Conservation (phyloP, 768 basidiomycete genomes). For the Boletus eberwhitei region DNA sequence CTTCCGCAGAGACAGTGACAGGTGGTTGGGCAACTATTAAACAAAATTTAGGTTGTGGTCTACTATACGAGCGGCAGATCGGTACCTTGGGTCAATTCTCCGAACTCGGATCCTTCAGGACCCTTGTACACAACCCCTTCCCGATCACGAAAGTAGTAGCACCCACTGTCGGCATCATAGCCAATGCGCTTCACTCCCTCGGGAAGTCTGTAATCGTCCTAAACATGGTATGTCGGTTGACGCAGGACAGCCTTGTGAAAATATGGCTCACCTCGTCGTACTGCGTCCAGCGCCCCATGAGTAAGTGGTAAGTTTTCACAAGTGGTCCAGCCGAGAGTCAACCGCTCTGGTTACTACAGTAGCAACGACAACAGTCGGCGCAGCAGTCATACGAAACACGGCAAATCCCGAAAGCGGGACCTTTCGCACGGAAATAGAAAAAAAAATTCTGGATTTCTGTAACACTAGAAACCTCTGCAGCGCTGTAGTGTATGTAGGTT, state of each 20-base stretch:
- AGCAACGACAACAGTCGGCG: slow-evolving; percentile 2
- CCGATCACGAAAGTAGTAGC: slow-evolving; percentile 60
- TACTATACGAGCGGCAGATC: not conserved
- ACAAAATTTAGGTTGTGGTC: not conserved
- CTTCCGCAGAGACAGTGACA: slow-evolving; percentile 22
- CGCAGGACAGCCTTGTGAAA: not conserved
- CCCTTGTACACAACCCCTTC: slow-evolving; percentile 56
- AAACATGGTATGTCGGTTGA: slow-evolving; percentile 1
- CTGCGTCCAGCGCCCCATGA: slow-evolving; percentile 39
- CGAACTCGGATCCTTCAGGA: slow-evolving; percentile 59
- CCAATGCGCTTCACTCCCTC: slow-evolving; percentile 62
- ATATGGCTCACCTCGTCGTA: slow-evolving; percentile 29
- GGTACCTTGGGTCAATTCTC: slow-evolving; percentile 45
- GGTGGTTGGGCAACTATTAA: slow-evolving; percentile 32
- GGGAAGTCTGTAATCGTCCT: slow-evolving; percentile 54
- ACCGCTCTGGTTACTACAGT: not conserved
- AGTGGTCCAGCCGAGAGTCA: slow-evolving; percentile 22
- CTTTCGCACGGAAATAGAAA: not conserved
- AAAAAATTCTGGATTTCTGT: not conserved
- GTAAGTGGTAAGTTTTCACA: not conserved
- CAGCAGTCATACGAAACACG: slow-evolving; percentile 2
- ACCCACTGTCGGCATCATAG: slow-evolving; percentile 68
- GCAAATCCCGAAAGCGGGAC: slow-evolving; percentile 18
- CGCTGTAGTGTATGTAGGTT: too few relatives aligned
- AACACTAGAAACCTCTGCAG: not conserved